Evolutionary conservation across 1,139 yeast species (phyloP).

Genomic region (Kodamaea arcana): DNA sequence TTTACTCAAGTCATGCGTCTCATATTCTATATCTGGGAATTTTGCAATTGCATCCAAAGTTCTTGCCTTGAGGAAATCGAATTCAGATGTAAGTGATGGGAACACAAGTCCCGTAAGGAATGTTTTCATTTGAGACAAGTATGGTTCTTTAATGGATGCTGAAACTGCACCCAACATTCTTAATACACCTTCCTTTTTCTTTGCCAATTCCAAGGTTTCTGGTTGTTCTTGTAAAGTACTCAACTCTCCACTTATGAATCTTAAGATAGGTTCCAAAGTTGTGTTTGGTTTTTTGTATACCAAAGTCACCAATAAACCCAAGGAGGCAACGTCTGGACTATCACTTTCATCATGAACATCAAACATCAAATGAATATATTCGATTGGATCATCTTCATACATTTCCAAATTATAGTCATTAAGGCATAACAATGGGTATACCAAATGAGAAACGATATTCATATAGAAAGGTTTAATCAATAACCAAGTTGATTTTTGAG

Average conservation of each 20-base stretch:
- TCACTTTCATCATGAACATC: conserved; percentile 60
- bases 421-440: conserved; percentile 77
- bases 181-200: conserved; percentile 74
- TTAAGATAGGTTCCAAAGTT: conserved; percentile 60
- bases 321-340: conserved; percentile 67
- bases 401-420: conserved; percentile 64
- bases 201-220: conserved; percentile 56
- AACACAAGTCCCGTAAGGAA: conserved; percentile 62
- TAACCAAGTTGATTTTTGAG: conserved; percentile 66
- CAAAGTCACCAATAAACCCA: conserved; percentile 58
- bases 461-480: conserved; percentile 67
- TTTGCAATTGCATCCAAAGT: conserved; percentile 74
- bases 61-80: conserved; percentile 78
- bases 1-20: conserved; percentile 45
- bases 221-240: conserved; percentile 30
- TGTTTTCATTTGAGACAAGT: conserved; percentile 60
- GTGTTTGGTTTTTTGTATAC: conserved; percentile 62
- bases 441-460: conserved; percentile 62
- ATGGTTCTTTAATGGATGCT: conserved; percentile 61
- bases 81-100: conserved; percentile 65
- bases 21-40: conserved; percentile 62
- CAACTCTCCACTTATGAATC: conserved; percentile 60
- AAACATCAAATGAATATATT: conserved; percentile 76
- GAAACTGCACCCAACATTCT: conserved; percentile 75
- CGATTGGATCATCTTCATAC: conserved; percentile 87